These are phyloP conservation scores for Calcarisporium arbuscula DNA, from an alignment of 2,329 filamentous ascomycete species.

Conservation along the genomic window DNA sequence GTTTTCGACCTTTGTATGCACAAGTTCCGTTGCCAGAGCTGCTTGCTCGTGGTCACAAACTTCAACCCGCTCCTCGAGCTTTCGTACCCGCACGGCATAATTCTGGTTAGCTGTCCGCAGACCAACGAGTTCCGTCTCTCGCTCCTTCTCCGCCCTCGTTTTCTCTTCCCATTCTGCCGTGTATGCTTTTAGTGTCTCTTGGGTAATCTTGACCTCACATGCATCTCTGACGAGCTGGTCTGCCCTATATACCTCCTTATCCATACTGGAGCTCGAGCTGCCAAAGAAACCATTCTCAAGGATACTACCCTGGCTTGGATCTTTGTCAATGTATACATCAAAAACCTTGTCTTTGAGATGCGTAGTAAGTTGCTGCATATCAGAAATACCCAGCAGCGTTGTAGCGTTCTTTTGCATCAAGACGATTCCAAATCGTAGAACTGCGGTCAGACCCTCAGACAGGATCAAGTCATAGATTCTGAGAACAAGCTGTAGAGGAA, in stretches of 20 bases:
- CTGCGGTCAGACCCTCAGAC: constrained; percentile 86
- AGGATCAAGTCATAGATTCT: constrained; percentile 95
- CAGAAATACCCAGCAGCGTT: constrained; percentile 73
- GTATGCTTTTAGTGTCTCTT: constrained; percentile 75
- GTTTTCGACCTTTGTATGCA: constrained; percentile 89
- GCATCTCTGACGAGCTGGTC: constrained; percentile 92
- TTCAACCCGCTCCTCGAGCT: constrained; percentile 81
- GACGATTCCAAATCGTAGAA: constrained; percentile 89
- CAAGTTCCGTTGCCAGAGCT: constrained; percentile 81
- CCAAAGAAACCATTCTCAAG: constrained; percentile 97
- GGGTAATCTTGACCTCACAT: constrained; percentile 77
- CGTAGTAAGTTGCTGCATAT: constrained; percentile 82
- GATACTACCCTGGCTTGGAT: constrained; percentile 86
- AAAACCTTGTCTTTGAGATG: constrained; percentile 94
- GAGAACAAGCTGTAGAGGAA: constrained; percentile 90
- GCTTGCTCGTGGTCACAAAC: constrained; percentile 87
- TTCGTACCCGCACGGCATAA: constrained; percentile 70
- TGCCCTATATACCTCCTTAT: constrained; percentile 93
- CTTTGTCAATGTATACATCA: constrained; percentile 93
- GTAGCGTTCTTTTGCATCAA: constrained; percentile 92
- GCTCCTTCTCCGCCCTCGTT: constrained; percentile 71
- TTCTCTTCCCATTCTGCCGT: constrained; percentile 89
- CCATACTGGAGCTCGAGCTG: constrained; percentile 76
- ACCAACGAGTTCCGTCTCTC: constrained; percentile 72
- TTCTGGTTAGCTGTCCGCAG: constrained; percentile 61